Conservation (phyloP, 257 asterid species). For the Solanum medicagineum region DNA sequence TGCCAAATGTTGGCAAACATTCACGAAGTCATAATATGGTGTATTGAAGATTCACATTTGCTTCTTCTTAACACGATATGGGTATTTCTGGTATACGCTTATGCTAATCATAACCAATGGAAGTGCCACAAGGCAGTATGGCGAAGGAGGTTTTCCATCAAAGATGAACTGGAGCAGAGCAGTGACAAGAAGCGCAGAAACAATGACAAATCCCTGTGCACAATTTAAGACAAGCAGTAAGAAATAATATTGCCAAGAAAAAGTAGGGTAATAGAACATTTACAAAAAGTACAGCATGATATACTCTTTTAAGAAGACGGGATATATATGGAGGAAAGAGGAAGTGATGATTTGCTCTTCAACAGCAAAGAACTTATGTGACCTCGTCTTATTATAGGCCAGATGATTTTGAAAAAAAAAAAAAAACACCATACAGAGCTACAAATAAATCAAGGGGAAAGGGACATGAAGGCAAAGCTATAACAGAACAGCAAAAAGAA, state of each 20-base stretch:
- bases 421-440: neutral
- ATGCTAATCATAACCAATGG: constrained; percentile 77
- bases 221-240: neutral
- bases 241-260: neutral
- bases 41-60: constrained; percentile 21
- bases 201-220: constrained; percentile 84
- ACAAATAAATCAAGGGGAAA: neutral
- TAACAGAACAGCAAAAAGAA: neutral
- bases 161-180: constrained; percentile 76
- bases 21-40: neutral
- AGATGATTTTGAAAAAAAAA: neutral
- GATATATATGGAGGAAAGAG: neutral
- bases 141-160: constrained; percentile 81
- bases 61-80: constrained; percentile 58
- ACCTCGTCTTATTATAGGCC: neutral
- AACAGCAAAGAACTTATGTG: neutral
- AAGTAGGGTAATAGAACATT: neutral
- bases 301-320: neutral
- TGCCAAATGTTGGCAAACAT: neutral
- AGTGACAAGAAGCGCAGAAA: constrained; percentile 87
- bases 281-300: neutral
- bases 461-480: neutral
- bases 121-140: constrained; percentile 71
- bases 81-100: constrained; percentile 81
- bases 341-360: neutral